These are phyloP conservation scores for Hypoxylon sp. DNA, from an alignment of 2,329 filamentous ascomycete genomes.

Conservation along the genomic window DNA sequence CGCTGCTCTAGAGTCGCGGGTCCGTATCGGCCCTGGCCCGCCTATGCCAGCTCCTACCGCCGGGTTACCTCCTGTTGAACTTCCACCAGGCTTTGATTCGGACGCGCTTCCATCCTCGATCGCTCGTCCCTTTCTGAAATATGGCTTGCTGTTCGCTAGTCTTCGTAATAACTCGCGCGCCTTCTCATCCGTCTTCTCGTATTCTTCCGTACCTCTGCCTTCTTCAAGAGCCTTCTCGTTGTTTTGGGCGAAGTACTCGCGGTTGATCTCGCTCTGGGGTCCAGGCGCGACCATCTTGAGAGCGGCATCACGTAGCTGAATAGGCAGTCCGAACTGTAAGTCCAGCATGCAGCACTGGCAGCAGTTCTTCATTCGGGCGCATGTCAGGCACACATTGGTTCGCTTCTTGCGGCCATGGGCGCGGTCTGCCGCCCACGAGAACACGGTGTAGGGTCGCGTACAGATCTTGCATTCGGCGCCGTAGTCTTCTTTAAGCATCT, in stretches of 20 bases:
- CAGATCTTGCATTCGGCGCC: slow-evolving; percentile 91
- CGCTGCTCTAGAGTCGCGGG: slow-evolving; percentile 73
- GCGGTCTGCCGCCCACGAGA: slow-evolving; percentile 93
- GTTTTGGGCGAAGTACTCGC: slow-evolving; percentile 98
- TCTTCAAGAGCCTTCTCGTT: slow-evolving; percentile 97
- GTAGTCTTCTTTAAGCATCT: slow-evolving; percentile 98
- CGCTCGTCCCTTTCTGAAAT: slow-evolving; percentile 88
- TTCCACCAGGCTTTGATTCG: slow-evolving; percentile 59
- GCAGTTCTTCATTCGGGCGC: slow-evolving; percentile 97
- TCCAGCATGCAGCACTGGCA: slow-evolving; percentile 99
- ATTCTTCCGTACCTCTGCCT: slow-evolving; percentile 87
- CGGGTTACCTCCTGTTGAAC: slow-evolving; percentile 57
- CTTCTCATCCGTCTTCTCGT: slow-evolving; percentile 98
- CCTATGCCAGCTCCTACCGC: slow-evolving; percentile 70
- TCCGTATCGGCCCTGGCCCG: slow-evolving; percentile 84
- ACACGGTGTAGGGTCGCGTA: slow-evolving; percentile 95
- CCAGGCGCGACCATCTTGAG: slow-evolving; percentile 98
- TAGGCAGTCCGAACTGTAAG: slow-evolving; percentile 93
- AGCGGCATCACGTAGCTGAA: slow-evolving; percentile 94
- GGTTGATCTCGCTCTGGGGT: slow-evolving; percentile 91
- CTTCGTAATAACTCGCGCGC: slow-evolving; percentile 87
- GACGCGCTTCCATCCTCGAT: slow-evolving; percentile 70
- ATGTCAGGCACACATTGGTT: slow-evolving; percentile 96
- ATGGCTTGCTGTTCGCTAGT: slow-evolving; percentile 92
- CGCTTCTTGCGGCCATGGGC: slow-evolving; percentile 89